Base-by-base conservation (phyloP, 495 filamentous ascomycete genomes). In the Aspergillus sclerotioniger region DNA sequence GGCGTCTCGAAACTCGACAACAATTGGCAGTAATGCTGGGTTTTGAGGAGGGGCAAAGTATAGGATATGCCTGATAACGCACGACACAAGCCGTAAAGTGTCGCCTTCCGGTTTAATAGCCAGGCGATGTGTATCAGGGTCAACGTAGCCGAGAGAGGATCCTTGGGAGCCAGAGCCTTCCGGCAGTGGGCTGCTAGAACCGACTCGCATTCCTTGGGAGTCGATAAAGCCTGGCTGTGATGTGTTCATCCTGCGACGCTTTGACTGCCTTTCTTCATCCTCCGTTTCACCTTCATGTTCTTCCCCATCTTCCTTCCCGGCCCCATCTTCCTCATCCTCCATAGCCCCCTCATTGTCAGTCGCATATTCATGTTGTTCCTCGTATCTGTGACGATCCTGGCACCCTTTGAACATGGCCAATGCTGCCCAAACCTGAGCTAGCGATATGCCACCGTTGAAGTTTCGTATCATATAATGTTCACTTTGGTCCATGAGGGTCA, bases 1-100 rank as follows among this genome's bases (percentile, higher is more conserved):
- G 9, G 59, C 56, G 45, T 65, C 62, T 41, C 59, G 53, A 52
- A 65, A 65, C 29, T 65, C 62, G 12, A 65, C 48, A 43, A 61
- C 62, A n/a, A 29, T 54, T 16, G 35, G 47, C 41, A 45, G 16
- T 1, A 7, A 2, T 19, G 9, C 20, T 0, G 52, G 54, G 28
- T 65, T 21, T 32, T 65, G 58, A 35, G 62, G 62, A 4, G 58
- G 12, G 19, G 37, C 62, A 57, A 53, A 65, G 35, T 61, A 65
- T n/a, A 65, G 20, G 16, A 61, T 61, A 51, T 65, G 62, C 20
- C 58, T 58, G 56, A 65, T 61, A 12, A 65, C 55, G 31, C 58
- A 65, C 9, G 62, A 65, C 10, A 52, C 51, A 33, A 65, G 62
- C 31, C 62, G 62, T 31, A 65, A 21, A 29, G 58, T 65, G 5